Base-by-base conservation (phyloP, 108 stramenopile species). In the Nitzschia sp. region DNA sequence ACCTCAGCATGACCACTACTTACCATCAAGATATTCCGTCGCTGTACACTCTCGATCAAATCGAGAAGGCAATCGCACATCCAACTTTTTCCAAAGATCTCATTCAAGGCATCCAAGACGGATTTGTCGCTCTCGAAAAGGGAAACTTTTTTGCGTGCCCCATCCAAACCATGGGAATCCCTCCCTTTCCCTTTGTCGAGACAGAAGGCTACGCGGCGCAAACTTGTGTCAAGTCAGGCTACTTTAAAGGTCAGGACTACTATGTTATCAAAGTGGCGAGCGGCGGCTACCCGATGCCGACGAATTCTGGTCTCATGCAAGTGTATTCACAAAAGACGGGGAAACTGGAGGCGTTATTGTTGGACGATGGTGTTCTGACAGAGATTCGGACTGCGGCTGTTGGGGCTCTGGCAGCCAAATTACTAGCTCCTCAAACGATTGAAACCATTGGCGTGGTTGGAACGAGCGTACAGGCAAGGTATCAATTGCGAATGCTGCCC, bases 361-460 rank as follows among this genome's bases (percentile, higher is more conserved):
- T 85, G 41, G 89, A 90, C 48, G 85, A 87, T 15, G 89, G 89
- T 8, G 50, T 86, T 0, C 70, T 87, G 60, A 90, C 89, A 0
- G 89, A 90, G 59, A 28, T 90, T 35, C 64, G 89, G 53, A 90
- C 89, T 6, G 89, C 86, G 50, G 89, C 89, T 3, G 85, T 78
- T 0, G 86, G 89, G n/a, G 89, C 89, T 0, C 56, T 83, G n/a
- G 84, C 80, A 15, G 75, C 82, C n/a, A 33, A 71, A n/a, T 35
- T 80, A 30, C 29, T 90, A 26, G 74, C 72, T 26, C 84, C 85
- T 1, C 45, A 63, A 28, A 26, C 53, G 16, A 58, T 76, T 44
- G 23, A 25, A 46, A 11, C 30, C 29, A 80, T 90, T 62, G 89
- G 89, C 3, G 76, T 90, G 9, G 28, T 90, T 9, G 89, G 89